Evolutionary conservation across 106 monocot species (phyloP).

Genomic region (Dendrobium catenatum): DNA sequence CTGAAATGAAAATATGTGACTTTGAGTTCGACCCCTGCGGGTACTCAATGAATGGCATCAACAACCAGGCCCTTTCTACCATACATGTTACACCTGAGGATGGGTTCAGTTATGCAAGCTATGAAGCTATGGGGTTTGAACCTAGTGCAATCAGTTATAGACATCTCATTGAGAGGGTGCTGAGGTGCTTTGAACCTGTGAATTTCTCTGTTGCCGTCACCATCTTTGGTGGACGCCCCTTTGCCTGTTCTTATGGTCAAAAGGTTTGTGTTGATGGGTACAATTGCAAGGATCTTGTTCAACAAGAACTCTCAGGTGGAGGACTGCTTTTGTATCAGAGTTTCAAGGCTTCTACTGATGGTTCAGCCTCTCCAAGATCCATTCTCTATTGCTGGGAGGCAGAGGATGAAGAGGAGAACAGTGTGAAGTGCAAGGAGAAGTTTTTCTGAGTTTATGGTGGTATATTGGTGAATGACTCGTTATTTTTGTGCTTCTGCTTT

Average conservation of each 20-base stretch:
- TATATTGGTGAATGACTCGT: not conserved
- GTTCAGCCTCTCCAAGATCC: conserved; percentile 11
- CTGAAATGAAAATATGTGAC: conserved; percentile 82
- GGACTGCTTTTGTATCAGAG: conserved; percentile 37
- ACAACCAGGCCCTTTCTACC: conserved; percentile 43
- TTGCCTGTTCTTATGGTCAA: conserved; percentile 20
- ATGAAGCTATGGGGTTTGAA: conserved; percentile 77
- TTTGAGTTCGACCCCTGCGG: conserved; percentile 90
- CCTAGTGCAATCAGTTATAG: conserved; percentile 18
- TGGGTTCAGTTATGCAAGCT: conserved; percentile 85
- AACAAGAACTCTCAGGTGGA: conserved; percentile 26
- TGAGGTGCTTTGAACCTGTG: conserved; percentile 25
- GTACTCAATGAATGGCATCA: conserved; percentile 84
- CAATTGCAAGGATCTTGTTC: conserved; percentile 6
- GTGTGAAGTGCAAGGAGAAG: not conserved
- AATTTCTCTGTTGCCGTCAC: conserved; percentile 41
- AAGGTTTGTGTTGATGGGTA: conserved; percentile 19
- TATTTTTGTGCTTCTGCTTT: not conserved
- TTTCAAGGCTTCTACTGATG: not conserved
- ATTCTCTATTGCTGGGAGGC: conserved; percentile 12
- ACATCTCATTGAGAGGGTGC: conserved; percentile 43
- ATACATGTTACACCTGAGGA: conserved; percentile 87
- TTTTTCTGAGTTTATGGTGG: conserved; percentile 6
- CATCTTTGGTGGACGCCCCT: conserved; percentile 19
- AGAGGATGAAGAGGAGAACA: conserved; percentile 8